These are phyloP conservation scores for Yamadazyma olivae DNA, from an alignment of 805 yeast genomes.

Conservation along the genomic window DNA sequence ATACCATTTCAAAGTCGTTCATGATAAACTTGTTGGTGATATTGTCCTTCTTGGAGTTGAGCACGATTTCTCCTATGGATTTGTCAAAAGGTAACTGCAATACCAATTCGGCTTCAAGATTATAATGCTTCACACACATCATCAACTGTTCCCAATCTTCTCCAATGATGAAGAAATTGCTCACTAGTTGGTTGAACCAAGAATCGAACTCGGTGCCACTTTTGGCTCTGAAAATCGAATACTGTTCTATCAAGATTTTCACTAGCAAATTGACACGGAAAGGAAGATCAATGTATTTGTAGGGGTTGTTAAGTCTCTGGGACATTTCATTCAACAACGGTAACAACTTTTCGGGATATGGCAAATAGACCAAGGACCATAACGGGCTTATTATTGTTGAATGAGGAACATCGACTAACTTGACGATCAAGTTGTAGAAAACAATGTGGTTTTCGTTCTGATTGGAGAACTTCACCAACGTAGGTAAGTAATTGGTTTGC, in stretches of 20 bases:
- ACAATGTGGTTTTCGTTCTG: slow-evolving; percentile 1
- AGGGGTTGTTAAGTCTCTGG: slow-evolving; percentile 72
- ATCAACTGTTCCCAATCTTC: slow-evolving; percentile 7
- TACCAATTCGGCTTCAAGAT: background rate
- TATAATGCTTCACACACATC: slow-evolving; percentile 5
- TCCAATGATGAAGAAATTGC: slow-evolving; percentile 9
- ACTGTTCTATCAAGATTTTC: slow-evolving; percentile 56
- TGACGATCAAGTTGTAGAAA: slow-evolving; percentile 23
- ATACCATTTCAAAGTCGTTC: slow-evolving; percentile 13
- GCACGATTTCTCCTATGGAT: slow-evolving; percentile 23
- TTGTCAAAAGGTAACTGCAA: slow-evolving; percentile 10
- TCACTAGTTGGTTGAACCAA: slow-evolving; percentile 10
- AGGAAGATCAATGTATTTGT: slow-evolving; percentile 69
- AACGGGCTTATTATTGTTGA: slow-evolving; percentile 14
- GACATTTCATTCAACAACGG: slow-evolving; percentile 71
- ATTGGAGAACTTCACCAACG: slow-evolving; percentile 9
- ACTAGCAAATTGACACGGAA: slow-evolving; percentile 31
- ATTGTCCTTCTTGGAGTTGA: slow-evolving; percentile 17
- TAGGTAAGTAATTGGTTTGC: slow-evolving; percentile 5
- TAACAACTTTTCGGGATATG: slow-evolving; percentile 43
- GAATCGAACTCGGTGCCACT: slow-evolving; percentile 4
- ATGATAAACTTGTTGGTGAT: slow-evolving; percentile 9
- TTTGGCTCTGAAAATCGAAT: slow-evolving; percentile 1
- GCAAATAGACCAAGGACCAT: slow-evolving; percentile 8
- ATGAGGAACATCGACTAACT: slow-evolving; percentile 6